These are phyloP conservation scores for Wickerhamiella occidentalis DNA, from an alignment of 805 yeast species.

Conservation along the genomic window DNA sequence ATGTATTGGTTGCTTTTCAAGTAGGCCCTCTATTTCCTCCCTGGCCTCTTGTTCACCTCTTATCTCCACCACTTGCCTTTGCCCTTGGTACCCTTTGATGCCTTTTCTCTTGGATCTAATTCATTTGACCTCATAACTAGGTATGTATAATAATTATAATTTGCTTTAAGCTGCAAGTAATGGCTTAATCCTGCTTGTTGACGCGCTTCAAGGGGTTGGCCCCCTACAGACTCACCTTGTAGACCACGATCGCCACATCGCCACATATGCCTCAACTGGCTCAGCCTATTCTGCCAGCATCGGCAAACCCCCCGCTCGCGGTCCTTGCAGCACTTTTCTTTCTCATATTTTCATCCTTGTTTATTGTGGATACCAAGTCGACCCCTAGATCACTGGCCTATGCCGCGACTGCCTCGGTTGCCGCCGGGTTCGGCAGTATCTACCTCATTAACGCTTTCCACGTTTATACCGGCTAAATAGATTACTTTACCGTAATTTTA, in stretches of 20 bases:
- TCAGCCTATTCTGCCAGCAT: slow-evolving; percentile 20
- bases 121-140: background rate
- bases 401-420: slow-evolving; percentile 28
- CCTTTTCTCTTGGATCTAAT: background rate
- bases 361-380: slow-evolving; percentile 18
- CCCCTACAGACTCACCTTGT: too few species aligned
- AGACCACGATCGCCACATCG: background rate
- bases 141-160: background rate
- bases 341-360: slow-evolving; percentile 19
- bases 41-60: background rate
- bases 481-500: background rate
- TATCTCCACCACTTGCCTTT: background rate
- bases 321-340: slow-evolving; percentile 14
- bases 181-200: too few species aligned
- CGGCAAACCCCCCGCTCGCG: slow-evolving; percentile 21
- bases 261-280: slow-evolving; percentile 15
- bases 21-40: too few species aligned
- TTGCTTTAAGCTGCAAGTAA: too few species aligned
- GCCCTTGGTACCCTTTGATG: too few species aligned
- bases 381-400: slow-evolving; percentile 21
- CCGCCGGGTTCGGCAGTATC: slow-evolving; percentile 31
- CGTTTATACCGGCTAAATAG: slow-evolving; percentile 32
- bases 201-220: too few species aligned
- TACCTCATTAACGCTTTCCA: slow-evolving; percentile 35
- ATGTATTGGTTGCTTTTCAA: too few species aligned